Evolutionary conservation across 78 protist species (phyloP).

Genomic region (Speleostelium caveatum): DNA sequence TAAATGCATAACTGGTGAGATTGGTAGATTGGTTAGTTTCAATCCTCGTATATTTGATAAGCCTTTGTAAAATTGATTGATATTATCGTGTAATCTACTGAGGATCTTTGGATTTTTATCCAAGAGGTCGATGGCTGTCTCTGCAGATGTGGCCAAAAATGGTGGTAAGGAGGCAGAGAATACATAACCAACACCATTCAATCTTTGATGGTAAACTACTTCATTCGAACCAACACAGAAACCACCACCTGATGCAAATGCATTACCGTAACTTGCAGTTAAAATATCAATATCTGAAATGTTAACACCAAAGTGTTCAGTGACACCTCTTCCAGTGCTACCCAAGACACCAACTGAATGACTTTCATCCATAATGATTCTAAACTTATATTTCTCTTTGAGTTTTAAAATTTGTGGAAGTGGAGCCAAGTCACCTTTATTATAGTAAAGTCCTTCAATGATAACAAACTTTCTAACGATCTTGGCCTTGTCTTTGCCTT

Average conservation of each 20-base stretch:
- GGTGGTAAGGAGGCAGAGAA: conserved; percentile 97
- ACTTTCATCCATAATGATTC: conserved; percentile 96
- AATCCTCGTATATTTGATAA: conserved; percentile 23
- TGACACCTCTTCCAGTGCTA: conserved; percentile 91
- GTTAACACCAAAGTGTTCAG: conserved; percentile 87
- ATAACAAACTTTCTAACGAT: conserved; percentile 88
- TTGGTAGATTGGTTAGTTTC: conserved; percentile 8
- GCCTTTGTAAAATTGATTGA: background rate
- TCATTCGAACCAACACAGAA: conserved; percentile 78
- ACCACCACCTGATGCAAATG: conserved; percentile 87
- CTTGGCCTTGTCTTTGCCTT: conserved; percentile 34
- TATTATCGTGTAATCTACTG: conserved; percentile 8
- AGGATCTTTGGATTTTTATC: conserved; percentile 24
- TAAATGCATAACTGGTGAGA: conserved; percentile 76
- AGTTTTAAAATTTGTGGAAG: conserved; percentile 83
- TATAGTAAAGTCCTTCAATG: conserved; percentile 90
- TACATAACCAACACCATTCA: conserved; percentile 92
- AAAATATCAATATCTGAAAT: conserved; percentile 42
- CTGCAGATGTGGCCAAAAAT: conserved; percentile 76
- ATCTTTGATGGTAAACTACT: conserved; percentile 87
- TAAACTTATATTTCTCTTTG: conserved; percentile 80
- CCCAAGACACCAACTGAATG: conserved; percentile 95
- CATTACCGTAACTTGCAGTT: conserved; percentile 67
- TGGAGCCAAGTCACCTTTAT: conserved; percentile 81
- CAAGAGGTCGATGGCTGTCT: conserved; percentile 52